phyloP scores from a whole-genome alignment of 2,329 filamentous ascomycete species.

The Beauveria scarabaeidicola region DNA sequence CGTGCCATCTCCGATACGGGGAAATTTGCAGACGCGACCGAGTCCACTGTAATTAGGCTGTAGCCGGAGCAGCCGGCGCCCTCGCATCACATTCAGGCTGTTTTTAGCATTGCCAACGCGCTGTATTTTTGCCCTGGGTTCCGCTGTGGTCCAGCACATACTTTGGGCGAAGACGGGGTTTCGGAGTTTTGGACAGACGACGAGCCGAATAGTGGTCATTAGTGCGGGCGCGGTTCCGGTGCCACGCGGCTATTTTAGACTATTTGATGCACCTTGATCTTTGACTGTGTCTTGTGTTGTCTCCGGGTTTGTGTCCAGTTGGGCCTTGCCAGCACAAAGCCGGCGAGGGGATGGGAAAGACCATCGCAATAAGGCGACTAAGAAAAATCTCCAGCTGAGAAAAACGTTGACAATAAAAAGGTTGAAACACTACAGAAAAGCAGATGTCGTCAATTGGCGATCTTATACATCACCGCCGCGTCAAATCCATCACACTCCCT shows the following conservation, averaged over 20 bases:
- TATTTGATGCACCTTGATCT: no score
- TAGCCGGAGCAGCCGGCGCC: not conserved
- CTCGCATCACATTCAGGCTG: no score
- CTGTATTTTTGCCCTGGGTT: not conserved
- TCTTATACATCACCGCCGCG: not conserved
- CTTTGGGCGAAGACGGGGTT: not conserved
- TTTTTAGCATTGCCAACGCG: no score
- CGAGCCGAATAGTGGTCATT: not conserved
- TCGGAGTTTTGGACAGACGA: not conserved
- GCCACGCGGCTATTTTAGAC: no score
- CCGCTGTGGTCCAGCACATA: not conserved
- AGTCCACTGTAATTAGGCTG: not conserved
- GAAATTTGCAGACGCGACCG: not conserved
- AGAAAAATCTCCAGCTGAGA: no score
- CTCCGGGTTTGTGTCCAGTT: no score
- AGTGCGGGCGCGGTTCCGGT: no score
- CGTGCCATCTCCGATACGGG: not conserved
- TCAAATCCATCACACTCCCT: not conserved
- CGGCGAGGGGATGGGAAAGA: no score
- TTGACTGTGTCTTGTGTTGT: no score
- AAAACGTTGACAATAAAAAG: no score
- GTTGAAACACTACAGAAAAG: not conserved
- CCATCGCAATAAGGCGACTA: no score
- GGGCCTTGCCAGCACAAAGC: no score
- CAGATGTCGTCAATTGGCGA: not conserved